These are phyloP conservation scores for Erythrophleum ivorense DNA, from an alignment of 331 rosid species.

Conservation along the genomic window DNA sequence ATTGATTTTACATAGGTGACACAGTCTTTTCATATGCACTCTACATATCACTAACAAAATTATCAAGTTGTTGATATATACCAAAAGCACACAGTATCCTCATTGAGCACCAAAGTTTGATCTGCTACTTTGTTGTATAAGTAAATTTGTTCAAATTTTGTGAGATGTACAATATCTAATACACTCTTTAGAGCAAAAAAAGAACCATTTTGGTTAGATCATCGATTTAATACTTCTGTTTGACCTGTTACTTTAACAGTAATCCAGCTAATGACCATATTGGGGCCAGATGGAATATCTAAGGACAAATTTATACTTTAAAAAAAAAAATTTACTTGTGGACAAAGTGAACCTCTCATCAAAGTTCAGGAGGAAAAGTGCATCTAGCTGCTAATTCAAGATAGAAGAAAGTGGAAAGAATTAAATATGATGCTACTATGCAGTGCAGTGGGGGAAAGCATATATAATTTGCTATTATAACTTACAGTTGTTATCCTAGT, in stretches of 20 bases:
- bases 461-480: neutral
- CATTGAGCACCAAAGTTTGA: neutral
- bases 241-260: neutral
- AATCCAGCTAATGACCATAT: neutral
- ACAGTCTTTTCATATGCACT: neutral
- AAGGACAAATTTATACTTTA: neutral
- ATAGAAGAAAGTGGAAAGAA: neutral
- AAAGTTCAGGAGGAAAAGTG: neutral
- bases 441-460: neutral
- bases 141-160: neutral
- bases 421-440: neutral
- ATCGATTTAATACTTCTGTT: neutral
- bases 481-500: too few relatives aligned
- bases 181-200: neutral
- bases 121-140: neutral
- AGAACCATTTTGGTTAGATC: neutral
- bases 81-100: neutral
- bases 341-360: neutral
- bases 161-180: neutral
- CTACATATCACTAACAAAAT: neutral
- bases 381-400: neutral
- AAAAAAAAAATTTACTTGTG: neutral
- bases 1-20: neutral
- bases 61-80: neutral
- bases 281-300: neutral